Evolutionary conservation across 495 filamentous ascomycete genomes (phyloP).

Genomic region (Penicillium paxilli): DNA sequence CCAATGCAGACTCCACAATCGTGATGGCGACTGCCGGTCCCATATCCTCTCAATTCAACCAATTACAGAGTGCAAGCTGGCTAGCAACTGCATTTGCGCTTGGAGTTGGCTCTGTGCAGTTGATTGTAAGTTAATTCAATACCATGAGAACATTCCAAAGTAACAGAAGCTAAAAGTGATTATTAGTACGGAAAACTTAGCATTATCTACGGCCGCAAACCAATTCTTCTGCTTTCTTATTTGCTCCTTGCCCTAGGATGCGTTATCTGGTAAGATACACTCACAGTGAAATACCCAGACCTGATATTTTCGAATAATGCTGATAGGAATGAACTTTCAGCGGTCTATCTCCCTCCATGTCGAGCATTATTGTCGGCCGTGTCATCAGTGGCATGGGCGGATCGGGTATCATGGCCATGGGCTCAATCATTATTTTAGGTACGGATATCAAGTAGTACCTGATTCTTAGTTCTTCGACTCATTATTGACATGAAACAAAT

Average conservation of each 20-base stretch:
- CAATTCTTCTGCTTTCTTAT: not conserved
- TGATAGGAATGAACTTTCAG: not conserved
- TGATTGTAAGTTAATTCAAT: not conserved
- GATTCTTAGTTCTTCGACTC: too few species aligned
- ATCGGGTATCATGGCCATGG: not conserved
- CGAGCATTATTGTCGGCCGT: not conserved
- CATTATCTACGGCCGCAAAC: conserved; percentile 1
- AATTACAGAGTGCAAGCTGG: not conserved
- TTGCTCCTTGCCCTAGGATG: not conserved
- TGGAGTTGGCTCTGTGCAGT: not conserved
- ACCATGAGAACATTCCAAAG: not conserved
- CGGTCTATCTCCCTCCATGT: not conserved
- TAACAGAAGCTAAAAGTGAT: not conserved
- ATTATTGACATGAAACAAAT: not conserved
- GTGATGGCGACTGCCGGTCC: not conserved
- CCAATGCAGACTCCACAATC: not conserved
- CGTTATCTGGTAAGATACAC: conserved; percentile 1
- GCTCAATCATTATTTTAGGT: not conserved
- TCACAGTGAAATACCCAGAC: not conserved
- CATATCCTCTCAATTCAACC: not conserved
- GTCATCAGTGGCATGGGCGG: conserved; percentile 1
- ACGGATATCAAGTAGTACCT: too few species aligned
- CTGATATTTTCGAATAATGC: not conserved
- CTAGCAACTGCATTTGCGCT: not conserved
- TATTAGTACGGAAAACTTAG: not conserved